phyloP scores from a whole-genome alignment of 352 stramenopile genomes.

The Elongisporangium prolatum region DNA sequence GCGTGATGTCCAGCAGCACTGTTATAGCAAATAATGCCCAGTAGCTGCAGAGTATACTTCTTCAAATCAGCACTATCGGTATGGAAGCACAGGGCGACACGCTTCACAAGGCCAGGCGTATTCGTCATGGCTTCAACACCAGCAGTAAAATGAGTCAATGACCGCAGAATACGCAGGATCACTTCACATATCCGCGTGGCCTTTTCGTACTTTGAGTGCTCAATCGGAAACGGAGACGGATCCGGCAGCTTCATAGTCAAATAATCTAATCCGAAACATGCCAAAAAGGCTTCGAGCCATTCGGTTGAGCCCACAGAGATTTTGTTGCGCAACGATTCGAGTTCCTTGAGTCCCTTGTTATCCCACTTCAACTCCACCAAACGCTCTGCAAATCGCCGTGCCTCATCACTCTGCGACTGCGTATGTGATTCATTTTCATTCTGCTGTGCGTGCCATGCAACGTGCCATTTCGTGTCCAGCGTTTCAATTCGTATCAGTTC shows the following conservation, averaged over 20 bases:
- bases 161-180: conserved; percentile 71
- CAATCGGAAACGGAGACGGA: conserved; percentile 73
- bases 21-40: conserved; percentile 86
- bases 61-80: conserved; percentile 80
- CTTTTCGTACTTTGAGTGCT: conserved; percentile 77
- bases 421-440: conserved; percentile 72
- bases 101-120: conserved; percentile 73
- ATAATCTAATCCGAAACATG: conserved; percentile 76
- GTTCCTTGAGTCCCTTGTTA: conserved; percentile 69
- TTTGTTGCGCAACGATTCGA: conserved; percentile 66
- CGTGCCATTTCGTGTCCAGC: conserved; percentile 83
- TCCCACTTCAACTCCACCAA: conserved; percentile 83
- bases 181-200: conserved; percentile 70
- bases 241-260: conserved; percentile 84
- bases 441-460: conserved; percentile 81
- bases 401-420: conserved; percentile 49
- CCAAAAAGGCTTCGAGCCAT: conserved; percentile 75
- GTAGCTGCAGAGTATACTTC: conserved; percentile 75
- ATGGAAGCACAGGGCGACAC: conserved; percentile 78
- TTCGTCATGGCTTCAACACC: conserved; percentile 82
- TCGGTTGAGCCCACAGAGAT: conserved; percentile 65
- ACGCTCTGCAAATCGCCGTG: conserved; percentile 63
- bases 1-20: conserved; percentile 73
- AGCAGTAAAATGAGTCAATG: conserved; percentile 72
- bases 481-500: conserved; percentile 80